Percentiles rank a stretch among this genome's conserved stretches.
These are phyloP conservation scores for Lepidopterella palustris DNA, from an alignment of 495 filamentous ascomycete species.

Conservation along the genomic window DNA sequence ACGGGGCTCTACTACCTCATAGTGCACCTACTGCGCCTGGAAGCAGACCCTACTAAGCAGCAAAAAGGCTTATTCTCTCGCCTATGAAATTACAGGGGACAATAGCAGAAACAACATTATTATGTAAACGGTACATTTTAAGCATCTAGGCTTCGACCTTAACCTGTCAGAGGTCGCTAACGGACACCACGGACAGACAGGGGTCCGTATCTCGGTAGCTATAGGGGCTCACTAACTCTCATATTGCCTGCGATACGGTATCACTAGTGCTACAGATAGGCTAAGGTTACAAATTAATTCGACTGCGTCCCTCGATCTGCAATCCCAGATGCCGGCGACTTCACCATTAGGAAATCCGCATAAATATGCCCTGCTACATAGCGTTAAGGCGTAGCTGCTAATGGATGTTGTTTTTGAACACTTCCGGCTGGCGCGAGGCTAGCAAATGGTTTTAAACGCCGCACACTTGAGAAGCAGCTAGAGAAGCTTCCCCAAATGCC, in stretches of 20 bases:
- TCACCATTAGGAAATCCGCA: conserved; percentile 4
- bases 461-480: no score
- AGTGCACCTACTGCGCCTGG: conserved; percentile 7
- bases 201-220: conserved; percentile 3
- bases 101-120: conserved; percentile 7
- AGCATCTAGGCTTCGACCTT: conserved; percentile 4
- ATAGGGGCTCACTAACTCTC: conserved; percentile 4
- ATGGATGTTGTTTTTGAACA: no score
- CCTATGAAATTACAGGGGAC: conserved; percentile 3
- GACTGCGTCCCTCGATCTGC: neutral
- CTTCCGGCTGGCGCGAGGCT: no score
- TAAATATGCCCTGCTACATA: conserved; percentile 6
- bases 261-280: conserved; percentile 4
- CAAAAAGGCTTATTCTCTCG: conserved; percentile 7
- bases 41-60: conserved; percentile 6
- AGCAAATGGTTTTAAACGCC: no score
- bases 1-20: conserved; percentile 4
- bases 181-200: conserved; percentile 1
- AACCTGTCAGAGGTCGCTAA: conserved; percentile 4
- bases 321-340: conserved; percentile 2
- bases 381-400: conserved; percentile 4
- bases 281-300: conserved; percentile 8
- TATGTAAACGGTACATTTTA: conserved; percentile 4
- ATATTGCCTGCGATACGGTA: conserved; percentile 4
- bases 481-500: no score